Percentiles rank a stretch among this genome's conserved stretches.
phyloP scores from a whole-genome alignment of 768 basidiomycete species.

The Pleurotus platypus region DNA sequence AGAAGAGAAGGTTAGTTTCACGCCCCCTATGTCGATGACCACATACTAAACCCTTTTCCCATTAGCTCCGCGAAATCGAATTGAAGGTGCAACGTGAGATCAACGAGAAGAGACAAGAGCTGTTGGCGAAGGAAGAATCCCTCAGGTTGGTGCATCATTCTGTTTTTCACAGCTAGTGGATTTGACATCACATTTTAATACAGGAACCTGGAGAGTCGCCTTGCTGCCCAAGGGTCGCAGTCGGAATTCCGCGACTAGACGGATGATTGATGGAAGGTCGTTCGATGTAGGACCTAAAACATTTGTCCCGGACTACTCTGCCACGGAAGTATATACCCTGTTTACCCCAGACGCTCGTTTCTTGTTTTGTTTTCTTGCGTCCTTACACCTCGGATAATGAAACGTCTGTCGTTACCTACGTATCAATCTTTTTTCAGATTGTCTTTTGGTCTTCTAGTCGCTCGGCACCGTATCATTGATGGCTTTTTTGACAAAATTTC shows the following conservation, averaged over 20 bases:
- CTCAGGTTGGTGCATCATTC: constrained; percentile 55
- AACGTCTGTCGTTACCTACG: constrained; percentile 19
- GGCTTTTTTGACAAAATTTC: not conserved
- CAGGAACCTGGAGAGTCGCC: constrained; percentile 86
- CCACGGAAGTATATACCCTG: constrained; percentile 7
- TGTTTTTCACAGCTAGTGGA: not conserved
- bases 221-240: constrained; percentile 85
- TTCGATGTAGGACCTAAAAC: constrained; percentile 6
- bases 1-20: constrained; percentile 79
- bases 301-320: constrained; percentile 16
- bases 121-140: constrained; percentile 94
- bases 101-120: constrained; percentile 94
- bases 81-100: constrained; percentile 98
- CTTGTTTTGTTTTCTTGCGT: constrained; percentile 11
- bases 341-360: constrained; percentile 17
- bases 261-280: constrained; percentile 9
- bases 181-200: constrained; percentile 1
- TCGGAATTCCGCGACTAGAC: constrained; percentile 63
- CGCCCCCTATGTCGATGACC: not conserved
- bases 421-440: constrained; percentile 27
- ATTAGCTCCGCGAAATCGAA: constrained; percentile 91
- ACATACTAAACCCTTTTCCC: not conserved
- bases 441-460: constrained; percentile 18
- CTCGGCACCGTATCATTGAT: constrained; percentile 4
- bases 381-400: constrained; percentile 28